Evolutionary conservation across 2,329 filamentous ascomycete species (phyloP).

Genomic region (Geosmithia morbida): DNA sequence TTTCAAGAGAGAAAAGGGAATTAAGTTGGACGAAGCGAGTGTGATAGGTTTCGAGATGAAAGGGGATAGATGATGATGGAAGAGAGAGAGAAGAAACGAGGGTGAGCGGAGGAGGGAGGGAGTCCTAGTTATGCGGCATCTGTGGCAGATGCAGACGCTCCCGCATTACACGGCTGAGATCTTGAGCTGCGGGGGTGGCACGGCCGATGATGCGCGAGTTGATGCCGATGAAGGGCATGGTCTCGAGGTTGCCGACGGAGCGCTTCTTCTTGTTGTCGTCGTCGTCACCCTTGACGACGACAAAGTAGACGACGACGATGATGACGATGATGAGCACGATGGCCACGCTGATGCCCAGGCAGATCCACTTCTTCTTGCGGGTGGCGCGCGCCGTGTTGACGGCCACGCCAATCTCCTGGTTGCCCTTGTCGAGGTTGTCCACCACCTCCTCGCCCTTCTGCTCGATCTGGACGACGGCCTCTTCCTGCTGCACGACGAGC

Average conservation of each 20-base stretch:
- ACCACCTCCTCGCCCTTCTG: constrained; percentile 75
- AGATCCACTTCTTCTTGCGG: constrained; percentile 94
- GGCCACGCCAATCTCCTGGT: constrained; percentile 68
- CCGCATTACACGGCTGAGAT: constrained; percentile 6
- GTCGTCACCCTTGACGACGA: constrained; percentile 18
- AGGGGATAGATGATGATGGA: neutral
- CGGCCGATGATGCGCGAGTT: constrained; percentile 7
- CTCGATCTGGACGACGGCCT: constrained; percentile 66
- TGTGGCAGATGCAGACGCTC: constrained; percentile 11
- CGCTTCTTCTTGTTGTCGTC: constrained; percentile 9
- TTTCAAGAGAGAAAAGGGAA: too few species aligned
- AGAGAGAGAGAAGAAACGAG: neutral
- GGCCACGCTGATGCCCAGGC: constrained; percentile 54
- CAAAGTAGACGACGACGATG: constrained; percentile 33
- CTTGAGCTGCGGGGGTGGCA: constrained; percentile 2
- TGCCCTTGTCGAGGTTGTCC: constrained; percentile 73
- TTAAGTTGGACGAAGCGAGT: neutral
- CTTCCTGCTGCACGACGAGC: constrained; percentile 76
- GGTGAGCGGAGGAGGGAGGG: neutral
- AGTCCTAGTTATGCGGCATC: neutral
- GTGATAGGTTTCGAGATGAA: neutral
- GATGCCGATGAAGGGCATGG: constrained; percentile 10
- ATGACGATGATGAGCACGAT: constrained; percentile 39
- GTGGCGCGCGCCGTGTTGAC: constrained; percentile 68
- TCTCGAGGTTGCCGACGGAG: constrained; percentile 10